Conservation (phyloP, 2,329 filamentous ascomycete genomes). For the Exophiala bonariae region DNA sequence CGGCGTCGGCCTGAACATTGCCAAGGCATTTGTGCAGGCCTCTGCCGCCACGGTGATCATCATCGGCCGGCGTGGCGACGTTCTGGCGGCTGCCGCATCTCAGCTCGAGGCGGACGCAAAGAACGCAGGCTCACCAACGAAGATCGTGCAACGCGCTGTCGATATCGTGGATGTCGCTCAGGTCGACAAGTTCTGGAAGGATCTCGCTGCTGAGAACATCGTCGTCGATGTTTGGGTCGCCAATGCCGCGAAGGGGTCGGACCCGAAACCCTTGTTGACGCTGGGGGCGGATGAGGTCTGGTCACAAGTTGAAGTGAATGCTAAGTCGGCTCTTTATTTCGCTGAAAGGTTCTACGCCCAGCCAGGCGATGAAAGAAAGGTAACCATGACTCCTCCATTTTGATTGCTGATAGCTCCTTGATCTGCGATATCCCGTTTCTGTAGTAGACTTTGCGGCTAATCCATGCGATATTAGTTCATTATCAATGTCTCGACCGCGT, state of each 20-base stretch:
- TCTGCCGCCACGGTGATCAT: constrained; percentile 54
- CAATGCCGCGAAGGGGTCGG: constrained; percentile 9
- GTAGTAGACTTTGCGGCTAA: background rate
- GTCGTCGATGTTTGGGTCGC: constrained; percentile 6
- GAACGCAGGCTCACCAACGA: background rate
- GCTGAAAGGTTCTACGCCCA: constrained; percentile 5
- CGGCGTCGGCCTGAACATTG: constrained; percentile 31
- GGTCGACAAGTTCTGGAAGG: constrained; percentile 5
- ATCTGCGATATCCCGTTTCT: too few species aligned
- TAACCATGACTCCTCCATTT: background rate
- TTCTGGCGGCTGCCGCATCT: background rate
- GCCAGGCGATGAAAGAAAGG: background rate
- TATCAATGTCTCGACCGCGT: background rate
- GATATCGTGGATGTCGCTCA: constrained; percentile 3
- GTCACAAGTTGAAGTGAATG: constrained; percentile 40
- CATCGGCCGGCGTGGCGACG: constrained; percentile 46
- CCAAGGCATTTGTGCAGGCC: constrained; percentile 39
- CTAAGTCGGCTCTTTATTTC: constrained; percentile 4
- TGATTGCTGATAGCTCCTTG: background rate
- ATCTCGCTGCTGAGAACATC: constrained; percentile 1
- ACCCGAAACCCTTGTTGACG: constrained; percentile 3
- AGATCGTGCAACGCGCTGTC: background rate
- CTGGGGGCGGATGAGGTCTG: constrained; percentile 40
- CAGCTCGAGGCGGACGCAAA: constrained; percentile 24
- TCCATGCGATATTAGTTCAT: background rate